These are phyloP conservation scores for Candolleomyces aberdarensis DNA, from an alignment of 768 basidiomycete species.

Conservation along the genomic window DNA sequence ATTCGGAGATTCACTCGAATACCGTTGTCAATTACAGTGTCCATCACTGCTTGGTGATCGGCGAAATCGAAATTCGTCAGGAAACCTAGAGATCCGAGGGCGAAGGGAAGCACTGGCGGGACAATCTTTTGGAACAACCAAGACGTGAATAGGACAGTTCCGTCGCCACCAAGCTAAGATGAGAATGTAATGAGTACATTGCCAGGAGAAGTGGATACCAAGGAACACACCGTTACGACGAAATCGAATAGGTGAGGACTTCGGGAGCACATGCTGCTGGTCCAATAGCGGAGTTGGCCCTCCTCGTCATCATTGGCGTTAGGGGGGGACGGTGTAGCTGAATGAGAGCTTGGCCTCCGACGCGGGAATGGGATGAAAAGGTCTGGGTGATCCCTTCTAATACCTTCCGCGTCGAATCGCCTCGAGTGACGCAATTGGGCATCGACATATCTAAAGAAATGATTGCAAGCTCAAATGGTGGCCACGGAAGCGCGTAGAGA, in stretches of 20 bases:
- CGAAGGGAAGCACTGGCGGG: conserved; percentile 97
- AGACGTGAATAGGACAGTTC: conserved; percentile 97
- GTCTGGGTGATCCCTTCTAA: conserved; percentile 82
- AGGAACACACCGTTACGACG: conserved; percentile 80
- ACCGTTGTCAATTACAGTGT: conserved; percentile 84
- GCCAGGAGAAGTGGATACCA: not conserved
- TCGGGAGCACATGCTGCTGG: conserved; percentile 89
- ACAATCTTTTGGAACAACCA: conserved; percentile 99
- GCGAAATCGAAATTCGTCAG: conserved; percentile 95
- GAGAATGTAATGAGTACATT: conserved; percentile 9
- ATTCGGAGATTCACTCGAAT: conserved; percentile 97
- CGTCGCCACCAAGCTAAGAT: conserved; percentile 90
- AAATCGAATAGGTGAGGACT: conserved; percentile 96
- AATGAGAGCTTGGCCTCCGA: conserved; percentile 66
- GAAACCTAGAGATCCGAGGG: conserved; percentile 95
- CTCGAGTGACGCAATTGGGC: conserved; percentile 83
- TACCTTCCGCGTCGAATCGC: conserved; percentile 91
- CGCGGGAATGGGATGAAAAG: conserved; percentile 79
- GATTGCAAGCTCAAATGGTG: conserved; percentile 8
- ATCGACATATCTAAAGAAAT: conserved; percentile 79
- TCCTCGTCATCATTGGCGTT: conserved; percentile 56
- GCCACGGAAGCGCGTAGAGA: not conserved
- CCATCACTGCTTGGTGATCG: conserved; percentile 81
- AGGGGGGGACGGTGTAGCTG: conserved; percentile 55
- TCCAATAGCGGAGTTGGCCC: conserved; percentile 97